A percentile compares a stretch with the other conserved stretches of the same genome.
These are phyloP conservation scores for Alternaria sp. DNA, from an alignment of 2,329 filamentous ascomycete genomes.

Conservation along the genomic window DNA sequence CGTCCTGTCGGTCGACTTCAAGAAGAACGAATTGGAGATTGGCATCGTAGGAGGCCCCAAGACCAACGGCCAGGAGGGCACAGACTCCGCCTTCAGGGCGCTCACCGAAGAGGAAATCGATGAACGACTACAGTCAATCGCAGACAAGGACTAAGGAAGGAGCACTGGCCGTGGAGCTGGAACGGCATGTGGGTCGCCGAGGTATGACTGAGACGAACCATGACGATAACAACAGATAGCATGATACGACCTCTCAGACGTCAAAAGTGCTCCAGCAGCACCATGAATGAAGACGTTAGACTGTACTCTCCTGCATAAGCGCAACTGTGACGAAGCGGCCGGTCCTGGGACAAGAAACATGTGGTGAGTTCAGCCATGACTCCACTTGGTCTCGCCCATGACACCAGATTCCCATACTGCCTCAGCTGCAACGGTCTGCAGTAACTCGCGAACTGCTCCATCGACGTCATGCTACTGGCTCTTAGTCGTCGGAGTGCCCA, in stretches of 20 bases:
- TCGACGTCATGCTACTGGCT: conserved; percentile 44
- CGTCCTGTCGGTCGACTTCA: conserved; percentile 98
- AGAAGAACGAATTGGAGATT: conserved; percentile 98
- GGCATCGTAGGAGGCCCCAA: conserved; percentile 92
- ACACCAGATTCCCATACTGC: conserved; percentile 34
- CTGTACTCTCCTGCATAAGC: conserved; percentile 42
- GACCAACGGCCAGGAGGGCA: conserved; percentile 81
- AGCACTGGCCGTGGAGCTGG: conserved; percentile 24
- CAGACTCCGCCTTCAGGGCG: conserved; percentile 79
- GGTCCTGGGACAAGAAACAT: conserved; percentile 11
- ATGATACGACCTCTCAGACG: conserved; percentile 38
- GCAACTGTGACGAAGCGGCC: conserved; percentile 37
- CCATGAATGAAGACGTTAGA: conserved; percentile 43
- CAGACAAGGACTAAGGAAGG: conserved; percentile 90
- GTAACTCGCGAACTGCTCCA: conserved; percentile 28
- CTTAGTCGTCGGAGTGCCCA: conserved; percentile 26
- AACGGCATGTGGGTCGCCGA: conserved; percentile 31
- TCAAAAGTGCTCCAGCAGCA: conserved; percentile 34
- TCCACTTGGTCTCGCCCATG: conserved; percentile 42
- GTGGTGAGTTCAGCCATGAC: conserved; percentile 40
- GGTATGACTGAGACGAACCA: conserved; percentile 29
- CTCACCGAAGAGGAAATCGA: conserved; percentile 98
- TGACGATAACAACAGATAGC: conserved; percentile 34
- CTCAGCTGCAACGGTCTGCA: conserved; percentile 41
- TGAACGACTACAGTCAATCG: conserved; percentile 95